These are phyloP conservation scores for Vicia villosa DNA, from an alignment of 306 rosid genomes.

Conservation along the genomic window DNA sequence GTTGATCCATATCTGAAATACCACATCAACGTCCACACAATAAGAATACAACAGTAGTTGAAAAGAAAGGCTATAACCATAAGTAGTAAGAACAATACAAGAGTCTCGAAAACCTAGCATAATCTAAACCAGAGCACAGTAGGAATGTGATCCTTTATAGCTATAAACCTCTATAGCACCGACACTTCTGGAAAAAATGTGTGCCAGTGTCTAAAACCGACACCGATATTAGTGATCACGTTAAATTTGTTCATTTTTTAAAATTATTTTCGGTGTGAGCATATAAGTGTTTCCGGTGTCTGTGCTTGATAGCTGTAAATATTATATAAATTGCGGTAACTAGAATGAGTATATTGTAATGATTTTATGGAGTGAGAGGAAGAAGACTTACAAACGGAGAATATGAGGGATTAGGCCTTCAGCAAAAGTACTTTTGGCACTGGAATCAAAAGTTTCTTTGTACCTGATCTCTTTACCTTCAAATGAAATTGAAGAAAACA, in stretches of 20 bases:
- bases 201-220: too few species aligned
- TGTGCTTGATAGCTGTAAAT: too few species aligned
- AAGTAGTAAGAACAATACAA: neutral
- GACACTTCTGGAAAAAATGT: neutral
- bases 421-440: slow-evolving; percentile 32
- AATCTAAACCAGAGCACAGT: slow-evolving; percentile 3
- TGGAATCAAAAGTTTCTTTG: slow-evolving; percentile 37
- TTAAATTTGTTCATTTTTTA: too few species aligned
- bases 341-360: too few species aligned
- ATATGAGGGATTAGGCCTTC: slow-evolving; percentile 67
- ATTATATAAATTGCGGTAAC: too few species aligned
- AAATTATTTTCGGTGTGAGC: too few species aligned
- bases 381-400: slow-evolving; percentile 56
- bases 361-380: neutral
- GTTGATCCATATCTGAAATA: slow-evolving; percentile 65
- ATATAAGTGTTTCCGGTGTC: too few species aligned
- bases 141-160: neutral
- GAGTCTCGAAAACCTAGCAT: slow-evolving; percentile 2
- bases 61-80: neutral
- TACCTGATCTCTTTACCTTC: slow-evolving; percentile 30
- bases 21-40: slow-evolving; percentile 2
- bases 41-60: neutral
- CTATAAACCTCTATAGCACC: neutral
- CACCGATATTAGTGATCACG: too few species aligned
- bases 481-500: neutral